Evolutionary conservation across 768 basidiomycete species (phyloP).

Genomic region (Multifurca ochricompacta): DNA sequence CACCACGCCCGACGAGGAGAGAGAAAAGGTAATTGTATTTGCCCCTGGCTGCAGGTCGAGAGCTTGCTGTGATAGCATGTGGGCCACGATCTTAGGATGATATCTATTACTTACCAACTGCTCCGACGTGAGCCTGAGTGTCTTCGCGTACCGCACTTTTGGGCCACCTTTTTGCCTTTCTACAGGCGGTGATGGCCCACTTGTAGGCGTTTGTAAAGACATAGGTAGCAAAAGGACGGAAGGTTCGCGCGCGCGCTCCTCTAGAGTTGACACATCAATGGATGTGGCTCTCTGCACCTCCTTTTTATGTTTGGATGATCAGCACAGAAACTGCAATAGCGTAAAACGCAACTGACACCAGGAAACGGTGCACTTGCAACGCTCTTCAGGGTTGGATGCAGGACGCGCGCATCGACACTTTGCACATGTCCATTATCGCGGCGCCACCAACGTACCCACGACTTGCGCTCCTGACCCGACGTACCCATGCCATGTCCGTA

Average conservation of each 20-base stretch:
- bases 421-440: conserved; percentile 34
- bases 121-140: conserved; percentile 85
- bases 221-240: neutral
- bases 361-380: neutral
- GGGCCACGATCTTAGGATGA: neutral
- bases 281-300: neutral
- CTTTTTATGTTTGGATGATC: neutral
- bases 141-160: conserved; percentile 75
- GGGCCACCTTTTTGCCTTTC: conserved; percentile 24
- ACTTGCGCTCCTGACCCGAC: conserved; percentile 30
- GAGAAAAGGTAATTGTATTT: conserved; percentile 89
- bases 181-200: neutral
- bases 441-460: conserved; percentile 86
- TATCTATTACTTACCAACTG: conserved; percentile 62
- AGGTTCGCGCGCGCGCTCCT: neutral
- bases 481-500: neutral
- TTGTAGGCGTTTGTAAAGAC: neutral
- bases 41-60: conserved; percentile 79
- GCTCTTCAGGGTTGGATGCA: neutral
- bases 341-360: neutral
- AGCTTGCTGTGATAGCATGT: conserved; percentile 50
- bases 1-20: conserved; percentile 71
- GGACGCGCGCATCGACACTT: conserved; percentile 6
- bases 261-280: neutral
- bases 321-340: neutral